These are phyloP conservation scores for Scutellaria barbata DNA, from an alignment of 257 asterid species.

Conservation along the genomic window DNA sequence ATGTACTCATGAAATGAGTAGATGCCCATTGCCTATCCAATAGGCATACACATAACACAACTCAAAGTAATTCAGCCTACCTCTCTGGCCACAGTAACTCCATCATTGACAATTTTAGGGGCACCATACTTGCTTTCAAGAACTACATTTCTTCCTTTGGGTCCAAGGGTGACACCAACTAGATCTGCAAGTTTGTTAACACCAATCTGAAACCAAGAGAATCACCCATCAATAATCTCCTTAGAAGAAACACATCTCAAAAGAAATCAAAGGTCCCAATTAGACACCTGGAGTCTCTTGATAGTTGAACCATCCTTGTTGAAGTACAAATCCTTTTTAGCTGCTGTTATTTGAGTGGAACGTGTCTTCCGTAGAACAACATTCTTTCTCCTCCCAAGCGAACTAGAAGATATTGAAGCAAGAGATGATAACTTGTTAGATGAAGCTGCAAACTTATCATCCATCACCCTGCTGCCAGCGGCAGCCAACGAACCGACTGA, in stretches of 20 bases:
- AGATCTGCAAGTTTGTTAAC: conserved; percentile 94
- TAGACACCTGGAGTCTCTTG: conserved; percentile 74
- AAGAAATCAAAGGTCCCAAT: conserved; percentile 18
- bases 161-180: conserved; percentile 97
- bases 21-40: not conserved
- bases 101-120: conserved; percentile 95
- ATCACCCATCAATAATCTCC: conserved; percentile 8
- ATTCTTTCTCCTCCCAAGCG: conserved; percentile 62
- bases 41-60: not conserved
- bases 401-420: conserved; percentile 60
- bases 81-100: conserved; percentile 96
- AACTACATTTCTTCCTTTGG: conserved; percentile 96
- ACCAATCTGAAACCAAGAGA: conserved; percentile 60
- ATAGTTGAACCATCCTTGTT: conserved; percentile 97
- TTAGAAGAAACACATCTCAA: not conserved
- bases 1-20: not conserved
- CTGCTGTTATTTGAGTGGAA: conserved; percentile 63
- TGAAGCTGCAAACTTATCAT: conserved; percentile 54
- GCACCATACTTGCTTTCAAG: conserved; percentile 98
- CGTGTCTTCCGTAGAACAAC: conserved; percentile 49
- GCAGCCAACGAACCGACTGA: conserved; percentile 84
- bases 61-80: conserved; percentile 39
- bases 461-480: conserved; percentile 54
- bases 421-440: conserved; percentile 70
- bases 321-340: conserved; percentile 87